A percentile compares a stretch with the other conserved stretches of the same genome.
Evolutionary conservation across 495 filamentous ascomycete species (phyloP).

Genomic region (Neurospora tetrasperma): DNA sequence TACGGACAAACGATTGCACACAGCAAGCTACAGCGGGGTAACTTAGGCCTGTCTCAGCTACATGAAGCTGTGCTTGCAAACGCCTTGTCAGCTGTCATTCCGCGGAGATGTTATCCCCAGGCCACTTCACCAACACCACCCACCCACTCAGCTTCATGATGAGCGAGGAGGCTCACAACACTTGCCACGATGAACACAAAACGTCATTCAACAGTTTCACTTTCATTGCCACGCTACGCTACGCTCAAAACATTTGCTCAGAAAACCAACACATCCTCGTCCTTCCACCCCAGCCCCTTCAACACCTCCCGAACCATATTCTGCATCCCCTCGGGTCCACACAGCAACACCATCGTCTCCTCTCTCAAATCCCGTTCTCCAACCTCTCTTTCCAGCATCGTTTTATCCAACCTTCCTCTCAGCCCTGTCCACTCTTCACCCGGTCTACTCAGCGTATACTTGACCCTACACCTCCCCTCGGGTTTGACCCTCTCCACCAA

Average conservation of each 20-base stretch:
- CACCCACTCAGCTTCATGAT: neutral
- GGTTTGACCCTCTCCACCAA: slow-evolving; percentile 43
- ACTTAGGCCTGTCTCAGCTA: neutral
- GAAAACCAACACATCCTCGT: slow-evolving; percentile 80
- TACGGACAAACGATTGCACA: neutral
- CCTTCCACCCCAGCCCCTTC: slow-evolving; percentile 60
- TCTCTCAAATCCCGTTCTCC: slow-evolving; percentile 23
- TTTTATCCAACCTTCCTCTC: slow-evolving; percentile 55
- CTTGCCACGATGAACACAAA: neutral
- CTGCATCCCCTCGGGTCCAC: slow-evolving; percentile 75
- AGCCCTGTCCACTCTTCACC: slow-evolving; percentile 57
- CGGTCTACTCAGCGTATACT: slow-evolving; percentile 65
- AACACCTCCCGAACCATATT: slow-evolving; percentile 53
- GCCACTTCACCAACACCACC: neutral
- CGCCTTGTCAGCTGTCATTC: neutral
- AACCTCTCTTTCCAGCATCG: slow-evolving; percentile 53
- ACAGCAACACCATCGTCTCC: slow-evolving; percentile 65
- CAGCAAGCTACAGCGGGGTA: neutral
- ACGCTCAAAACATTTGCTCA: slow-evolving; percentile 19
- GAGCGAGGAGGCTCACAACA: neutral
- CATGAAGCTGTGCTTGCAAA: neutral
- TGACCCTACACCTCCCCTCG: slow-evolving; percentile 47
- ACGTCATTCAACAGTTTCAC: neutral
- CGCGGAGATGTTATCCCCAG: neutral
- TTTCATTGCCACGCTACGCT: neutral